These are phyloP conservation scores for Raffaelea albimanens DNA, from an alignment of 2,329 filamentous ascomycete genomes.

Conservation along the genomic window DNA sequence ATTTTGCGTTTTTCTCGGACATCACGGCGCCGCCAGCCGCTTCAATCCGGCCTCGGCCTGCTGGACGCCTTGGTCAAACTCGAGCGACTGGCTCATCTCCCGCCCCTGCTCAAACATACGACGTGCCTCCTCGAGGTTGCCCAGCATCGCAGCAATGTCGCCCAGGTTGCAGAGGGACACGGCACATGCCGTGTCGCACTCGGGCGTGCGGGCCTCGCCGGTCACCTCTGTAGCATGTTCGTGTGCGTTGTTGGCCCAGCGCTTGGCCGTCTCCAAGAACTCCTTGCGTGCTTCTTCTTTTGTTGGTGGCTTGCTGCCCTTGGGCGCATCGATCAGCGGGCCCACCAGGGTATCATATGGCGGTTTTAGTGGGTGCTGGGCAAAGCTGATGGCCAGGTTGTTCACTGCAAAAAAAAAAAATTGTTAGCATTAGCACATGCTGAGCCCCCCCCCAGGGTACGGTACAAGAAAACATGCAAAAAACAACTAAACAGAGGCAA, in stretches of 20 bases:
- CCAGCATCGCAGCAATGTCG: conserved; percentile 70
- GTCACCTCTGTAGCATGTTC: conserved; percentile 55
- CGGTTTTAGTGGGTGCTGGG: conserved; percentile 48
- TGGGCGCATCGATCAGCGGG: conserved; percentile 5
- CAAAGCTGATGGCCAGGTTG: conserved; percentile 66
- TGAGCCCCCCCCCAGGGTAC: no score
- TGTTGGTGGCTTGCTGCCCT: not conserved
- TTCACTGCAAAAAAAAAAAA: conserved; percentile 46
- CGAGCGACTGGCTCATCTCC: conserved; percentile 45
- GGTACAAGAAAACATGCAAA: no score
- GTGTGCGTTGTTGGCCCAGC: conserved; percentile 74
- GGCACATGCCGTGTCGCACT: conserved; percentile 78
- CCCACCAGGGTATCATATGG: conserved; percentile 22
- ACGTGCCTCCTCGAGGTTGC: conserved; percentile 54
- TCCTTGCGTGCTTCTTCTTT: conserved; percentile 41
- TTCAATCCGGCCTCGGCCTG: conserved; percentile 43
- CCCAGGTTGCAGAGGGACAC: conserved; percentile 80
- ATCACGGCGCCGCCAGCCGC: not conserved
- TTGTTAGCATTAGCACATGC: not conserved
- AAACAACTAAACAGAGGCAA: no score
- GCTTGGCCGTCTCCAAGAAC: conserved; percentile 59
- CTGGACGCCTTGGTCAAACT: conserved; percentile 39
- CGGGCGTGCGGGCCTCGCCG: conserved; percentile 57
- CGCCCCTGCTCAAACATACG: conserved; percentile 61
- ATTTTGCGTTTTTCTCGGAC: no score